Conservation (phyloP, 2,329 filamentous ascomycete genomes). For the Allantophomopsis lycopodina region DNA sequence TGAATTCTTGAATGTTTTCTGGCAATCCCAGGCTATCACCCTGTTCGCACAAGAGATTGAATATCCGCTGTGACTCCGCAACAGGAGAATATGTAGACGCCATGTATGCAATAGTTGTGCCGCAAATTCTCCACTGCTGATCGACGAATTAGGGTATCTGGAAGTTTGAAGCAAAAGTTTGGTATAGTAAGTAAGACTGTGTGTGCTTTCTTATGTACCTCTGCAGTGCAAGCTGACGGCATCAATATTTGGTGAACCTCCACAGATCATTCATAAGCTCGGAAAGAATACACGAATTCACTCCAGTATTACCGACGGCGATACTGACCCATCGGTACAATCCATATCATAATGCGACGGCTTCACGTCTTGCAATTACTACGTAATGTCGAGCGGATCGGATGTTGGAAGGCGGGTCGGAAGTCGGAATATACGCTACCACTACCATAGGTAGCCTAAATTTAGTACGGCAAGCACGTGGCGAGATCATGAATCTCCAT, state of each 20-base stretch:
- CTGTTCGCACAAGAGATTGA: constrained; percentile 6
- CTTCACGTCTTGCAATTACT: not conserved
- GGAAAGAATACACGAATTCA: not conserved
- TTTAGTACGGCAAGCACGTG: too few species aligned
- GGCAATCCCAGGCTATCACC: constrained; percentile 13
- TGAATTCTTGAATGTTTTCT: constrained; percentile 11
- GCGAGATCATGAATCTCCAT: too few species aligned
- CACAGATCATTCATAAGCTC: too few species aligned
- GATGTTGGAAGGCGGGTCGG: not conserved
- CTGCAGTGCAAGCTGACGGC: not conserved
- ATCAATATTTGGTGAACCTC: not conserved
- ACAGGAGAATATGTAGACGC: constrained; percentile 5
- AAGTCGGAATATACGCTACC: not conserved
- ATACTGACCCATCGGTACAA: not conserved
- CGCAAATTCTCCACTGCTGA: not conserved
- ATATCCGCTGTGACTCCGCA: constrained; percentile 6
- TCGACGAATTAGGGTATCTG: not conserved
- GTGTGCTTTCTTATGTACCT: not conserved
- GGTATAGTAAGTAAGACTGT: not conserved
- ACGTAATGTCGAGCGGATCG: not conserved
- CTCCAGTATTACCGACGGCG: not conserved
- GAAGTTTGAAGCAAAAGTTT: not conserved
- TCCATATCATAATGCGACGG: not conserved
- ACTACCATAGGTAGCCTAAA: too few species aligned
- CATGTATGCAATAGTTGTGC: not conserved